These are phyloP conservation scores for Ampelocalamus luodianensis DNA, from an alignment of 176 grass and related monocot species.

Conservation along the genomic window DNA sequence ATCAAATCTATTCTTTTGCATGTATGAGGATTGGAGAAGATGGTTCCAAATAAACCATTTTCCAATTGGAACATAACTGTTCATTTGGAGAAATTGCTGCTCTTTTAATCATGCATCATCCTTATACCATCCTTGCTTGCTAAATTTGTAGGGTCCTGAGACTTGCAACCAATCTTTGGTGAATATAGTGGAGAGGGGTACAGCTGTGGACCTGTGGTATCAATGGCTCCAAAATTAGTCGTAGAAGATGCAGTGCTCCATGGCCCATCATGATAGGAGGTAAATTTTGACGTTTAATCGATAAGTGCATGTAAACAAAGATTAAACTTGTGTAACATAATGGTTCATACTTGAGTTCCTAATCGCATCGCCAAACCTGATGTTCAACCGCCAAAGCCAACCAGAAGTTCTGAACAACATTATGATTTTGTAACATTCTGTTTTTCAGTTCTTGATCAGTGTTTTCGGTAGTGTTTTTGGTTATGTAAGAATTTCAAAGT, in stretches of 20 bases:
- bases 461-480: no score
- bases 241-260: background rate
- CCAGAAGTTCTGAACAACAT: background rate
- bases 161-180: background rate
- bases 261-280: background rate
- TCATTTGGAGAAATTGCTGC: background rate
- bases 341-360: constrained; percentile 2
- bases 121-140: constrained; percentile 18
- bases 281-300: constrained; percentile 21
- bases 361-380: background rate
- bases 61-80: background rate
- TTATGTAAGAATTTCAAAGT: no score
- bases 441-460: no score
- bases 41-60: background rate
- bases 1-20: background rate
- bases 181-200: background rate
- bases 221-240: background rate
- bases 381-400: background rate
- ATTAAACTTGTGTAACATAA: background rate
- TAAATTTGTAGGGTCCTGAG: background rate
- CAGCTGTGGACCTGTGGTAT: background rate
- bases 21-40: background rate
- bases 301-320: background rate
- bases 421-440: background rate
- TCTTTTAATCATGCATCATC: background rate